phyloP scores from a whole-genome alignment of 176 grass and related monocot genomes.

The Lolium multiflorum region DNA sequence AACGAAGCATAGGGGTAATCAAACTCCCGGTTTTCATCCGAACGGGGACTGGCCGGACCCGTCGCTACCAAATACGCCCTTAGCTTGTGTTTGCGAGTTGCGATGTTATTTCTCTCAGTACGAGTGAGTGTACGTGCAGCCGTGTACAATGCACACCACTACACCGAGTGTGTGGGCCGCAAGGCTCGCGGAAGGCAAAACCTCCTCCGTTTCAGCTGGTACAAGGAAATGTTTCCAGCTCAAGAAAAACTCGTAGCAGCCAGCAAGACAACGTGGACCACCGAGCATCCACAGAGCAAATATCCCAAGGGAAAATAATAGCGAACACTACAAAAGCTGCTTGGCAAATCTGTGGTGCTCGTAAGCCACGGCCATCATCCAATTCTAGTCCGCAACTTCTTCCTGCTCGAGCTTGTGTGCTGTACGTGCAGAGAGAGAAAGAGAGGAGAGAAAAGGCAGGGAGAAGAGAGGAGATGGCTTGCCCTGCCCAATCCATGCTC shows the following conservation, averaged over 20 bases:
- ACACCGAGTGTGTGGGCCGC: neutral
- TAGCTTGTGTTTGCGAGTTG: neutral
- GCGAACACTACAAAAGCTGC: neutral
- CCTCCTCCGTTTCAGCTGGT: neutral
- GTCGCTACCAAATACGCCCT: too few relatives aligned
- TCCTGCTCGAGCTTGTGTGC: neutral
- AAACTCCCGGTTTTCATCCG: too few relatives aligned
- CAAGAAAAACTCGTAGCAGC: neutral
- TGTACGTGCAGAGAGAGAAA: neutral
- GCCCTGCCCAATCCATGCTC: constrained; percentile 73
- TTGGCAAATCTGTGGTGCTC: neutral
- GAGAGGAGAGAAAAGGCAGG: neutral
- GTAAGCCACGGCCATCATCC: neutral
- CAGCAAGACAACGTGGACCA: constrained; percentile 20
- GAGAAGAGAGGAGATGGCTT: constrained; percentile 55
- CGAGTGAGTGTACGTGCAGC: neutral
- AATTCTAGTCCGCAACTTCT: neutral
- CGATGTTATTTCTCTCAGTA: neutral
- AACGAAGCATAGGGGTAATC: too few relatives aligned
- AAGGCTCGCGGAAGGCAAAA: neutral
- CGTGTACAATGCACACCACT: neutral
- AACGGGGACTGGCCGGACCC: too few relatives aligned
- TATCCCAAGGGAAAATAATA: neutral
- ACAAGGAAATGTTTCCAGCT: neutral
- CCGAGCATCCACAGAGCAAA: constrained; percentile 31